Conservation (phyloP, 2,329 filamentous ascomycete species). For the Monosporascus sp. region DNA sequence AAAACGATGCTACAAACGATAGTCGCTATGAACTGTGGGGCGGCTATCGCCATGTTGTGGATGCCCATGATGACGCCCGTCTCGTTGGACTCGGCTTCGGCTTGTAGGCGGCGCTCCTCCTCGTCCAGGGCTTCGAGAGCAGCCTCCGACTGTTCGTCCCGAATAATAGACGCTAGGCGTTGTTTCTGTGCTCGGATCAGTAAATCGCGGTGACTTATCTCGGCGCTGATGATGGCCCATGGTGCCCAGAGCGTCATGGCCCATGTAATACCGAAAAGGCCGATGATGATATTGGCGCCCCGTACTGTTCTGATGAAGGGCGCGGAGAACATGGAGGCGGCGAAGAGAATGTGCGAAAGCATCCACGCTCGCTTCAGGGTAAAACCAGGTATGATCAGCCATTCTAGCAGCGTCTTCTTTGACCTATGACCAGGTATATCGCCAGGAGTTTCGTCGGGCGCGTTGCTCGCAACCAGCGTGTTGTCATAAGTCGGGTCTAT, state of each 20-base stretch:
- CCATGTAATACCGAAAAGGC: slow-evolving; percentile 84
- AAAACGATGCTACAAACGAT: slow-evolving; percentile 81
- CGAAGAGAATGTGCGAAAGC: slow-evolving; percentile 76
- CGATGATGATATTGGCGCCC: slow-evolving; percentile 71
- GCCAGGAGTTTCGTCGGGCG: slow-evolving; percentile 26
- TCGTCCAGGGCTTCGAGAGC: slow-evolving; percentile 22
- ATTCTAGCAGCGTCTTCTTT: slow-evolving; percentile 43
- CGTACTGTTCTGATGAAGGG: slow-evolving; percentile 68
- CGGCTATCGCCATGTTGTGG: slow-evolving; percentile 90
- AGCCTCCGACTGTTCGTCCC: slow-evolving; percentile 8
- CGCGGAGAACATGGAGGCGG: slow-evolving; percentile 74
- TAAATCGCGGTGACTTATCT: slow-evolving; percentile 79
- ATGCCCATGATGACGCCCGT: slow-evolving; percentile 89
- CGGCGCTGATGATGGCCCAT: slow-evolving; percentile 89
- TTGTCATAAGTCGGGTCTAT: slow-evolving; percentile 73
- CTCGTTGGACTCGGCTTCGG: slow-evolving; percentile 62
- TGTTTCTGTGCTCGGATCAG: slow-evolving; percentile 34
- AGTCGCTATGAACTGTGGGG: slow-evolving; percentile 87
- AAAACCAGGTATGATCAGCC: slow-evolving; percentile 71
- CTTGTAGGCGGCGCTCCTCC: slow-evolving; percentile 31
- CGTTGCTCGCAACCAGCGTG: slow-evolving; percentile 26
- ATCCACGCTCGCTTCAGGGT: slow-evolving; percentile 89
- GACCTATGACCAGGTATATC: slow-evolving; percentile 26
- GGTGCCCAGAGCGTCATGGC: slow-evolving; percentile 91
- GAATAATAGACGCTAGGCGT: slow-evolving; percentile 22